These are phyloP conservation scores for Aspergillus pseudotamarii DNA, from an alignment of 2,329 filamentous ascomycete genomes.

Conservation along the genomic window DNA sequence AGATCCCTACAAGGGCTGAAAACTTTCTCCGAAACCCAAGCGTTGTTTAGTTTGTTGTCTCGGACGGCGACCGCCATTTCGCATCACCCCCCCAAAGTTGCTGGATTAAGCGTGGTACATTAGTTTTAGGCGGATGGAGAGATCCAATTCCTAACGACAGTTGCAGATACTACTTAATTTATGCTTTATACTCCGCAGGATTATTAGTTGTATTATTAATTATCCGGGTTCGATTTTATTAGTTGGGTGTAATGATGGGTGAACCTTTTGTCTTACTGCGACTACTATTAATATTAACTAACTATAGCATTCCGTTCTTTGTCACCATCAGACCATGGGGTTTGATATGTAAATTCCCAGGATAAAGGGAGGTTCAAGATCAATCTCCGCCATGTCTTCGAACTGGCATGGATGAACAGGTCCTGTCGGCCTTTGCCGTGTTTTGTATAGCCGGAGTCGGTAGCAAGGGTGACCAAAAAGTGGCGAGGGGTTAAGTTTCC, in stretches of 20 bases:
- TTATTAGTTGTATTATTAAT: slow-evolving; percentile 6
- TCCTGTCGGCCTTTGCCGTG: neutral
- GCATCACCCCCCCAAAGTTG: slow-evolving; percentile 6
- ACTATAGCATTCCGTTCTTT: neutral
- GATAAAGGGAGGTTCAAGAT: neutral
- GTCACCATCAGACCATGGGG: neutral
- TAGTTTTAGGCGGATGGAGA: slow-evolving; percentile 7
- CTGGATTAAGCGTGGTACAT: slow-evolving; percentile 19
- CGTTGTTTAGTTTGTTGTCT: slow-evolving; percentile 6
- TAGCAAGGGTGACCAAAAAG: neutral
- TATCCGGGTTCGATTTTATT: slow-evolving; percentile 1
- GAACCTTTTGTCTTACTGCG: neutral
- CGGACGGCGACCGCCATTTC: slow-evolving; percentile 21
- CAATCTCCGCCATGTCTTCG: neutral
- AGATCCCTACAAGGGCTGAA: slow-evolving; percentile 14
- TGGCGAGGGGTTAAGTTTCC: neutral
- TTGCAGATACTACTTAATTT: slow-evolving; percentile 6
- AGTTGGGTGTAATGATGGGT: neutral
- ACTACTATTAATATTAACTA: neutral
- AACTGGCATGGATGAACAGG: neutral
- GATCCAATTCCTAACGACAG: neutral
- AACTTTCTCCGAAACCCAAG: slow-evolving; percentile 14
- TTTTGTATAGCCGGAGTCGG: neutral
- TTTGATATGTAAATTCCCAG: neutral
- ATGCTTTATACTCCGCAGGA: slow-evolving; percentile 1